Evolutionary conservation across 768 basidiomycete species (phyloP), one percentile per base, ranked within the genome.

Genomic region (Tylopilus cervinicoccineus): DNA sequence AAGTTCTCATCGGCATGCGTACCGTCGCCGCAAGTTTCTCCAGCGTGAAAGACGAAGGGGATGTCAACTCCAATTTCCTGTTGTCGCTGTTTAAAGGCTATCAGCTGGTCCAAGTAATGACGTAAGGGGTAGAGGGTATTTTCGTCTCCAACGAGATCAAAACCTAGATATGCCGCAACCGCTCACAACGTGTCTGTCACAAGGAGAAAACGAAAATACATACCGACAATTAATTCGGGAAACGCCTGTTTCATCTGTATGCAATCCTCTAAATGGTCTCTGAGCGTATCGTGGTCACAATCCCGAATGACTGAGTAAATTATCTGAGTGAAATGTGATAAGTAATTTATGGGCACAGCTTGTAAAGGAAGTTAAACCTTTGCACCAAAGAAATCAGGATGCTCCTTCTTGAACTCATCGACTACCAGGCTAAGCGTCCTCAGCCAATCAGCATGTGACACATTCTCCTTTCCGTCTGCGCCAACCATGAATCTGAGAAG

Each of bases 11-110:
- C 88, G 20, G 34, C 34, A 11, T 16, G 34, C 34, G 34, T 36
- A 6, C 34, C 34, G 10, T 36, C 34, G 19, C 34, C 34, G n/a
- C 19, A 36, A 17, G 88, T 90, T 67, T 90, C 88, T 17, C 88
- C 88, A 0, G 85, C 86, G 56, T 90, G 88, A 57, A 88, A 81
- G 39, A 89, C 75, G 64, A 87, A 88, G 1, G 88, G 88, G 22
- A 89, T 79, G 14, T 54, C 53, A 1, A 90, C 55, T 1, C 78
- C 74, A 38, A 76, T 70, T 50, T 81, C 77, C 43, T 78, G 71
- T 56, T 39, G 38, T 17, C 23, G 38, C 40, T 75, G 66, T 26
- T 74, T 68, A 69, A 89, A 90, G 36, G 67, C 70, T 5, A 84
- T 64, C 6, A 92, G 70, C 10, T 76, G 76, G 28, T 79, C 76